These are phyloP conservation scores for Cordyceps fumosorosea DNA, from an alignment of 2,329 filamentous ascomycete genomes.

Conservation along the genomic window DNA sequence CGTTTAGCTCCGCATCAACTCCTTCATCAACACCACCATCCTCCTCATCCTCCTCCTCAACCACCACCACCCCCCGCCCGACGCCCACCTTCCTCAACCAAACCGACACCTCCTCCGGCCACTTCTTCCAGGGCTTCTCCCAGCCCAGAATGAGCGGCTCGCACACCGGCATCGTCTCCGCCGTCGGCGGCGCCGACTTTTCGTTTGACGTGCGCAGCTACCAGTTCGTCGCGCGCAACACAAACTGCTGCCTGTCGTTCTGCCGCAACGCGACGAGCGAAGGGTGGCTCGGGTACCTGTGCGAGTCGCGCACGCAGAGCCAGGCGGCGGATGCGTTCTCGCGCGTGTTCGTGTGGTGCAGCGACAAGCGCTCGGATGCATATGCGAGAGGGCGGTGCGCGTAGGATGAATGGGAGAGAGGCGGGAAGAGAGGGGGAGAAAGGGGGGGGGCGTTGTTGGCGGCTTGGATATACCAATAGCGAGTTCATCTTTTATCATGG, in stretches of 20 bases:
- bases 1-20: neutral
- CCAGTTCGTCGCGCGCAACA: constrained; percentile 18
- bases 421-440: too few species aligned
- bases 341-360: constrained; percentile 7
- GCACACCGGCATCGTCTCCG: constrained; percentile 17
- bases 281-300: constrained; percentile 21
- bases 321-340: neutral
- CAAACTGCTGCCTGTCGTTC: constrained; percentile 20
- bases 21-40: neutral
- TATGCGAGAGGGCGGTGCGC: neutral
- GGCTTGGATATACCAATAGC: neutral
- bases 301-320: constrained; percentile 14
- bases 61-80: neutral
- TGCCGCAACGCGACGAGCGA: constrained; percentile 19
- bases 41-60: neutral
- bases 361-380: neutral
- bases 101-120: constrained; percentile 15
- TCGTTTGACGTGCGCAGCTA: constrained; percentile 18
- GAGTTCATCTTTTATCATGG: neutral
- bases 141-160: constrained; percentile 20
- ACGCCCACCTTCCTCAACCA: constrained; percentile 19
- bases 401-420: neutral
- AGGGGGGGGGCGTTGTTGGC: neutral
- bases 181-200: constrained; percentile 21
- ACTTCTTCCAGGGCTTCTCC: constrained; percentile 28